phyloP scores from a whole-genome alignment of 495 filamentous ascomycete species.

The Ascodesmis nigricans region DNA sequence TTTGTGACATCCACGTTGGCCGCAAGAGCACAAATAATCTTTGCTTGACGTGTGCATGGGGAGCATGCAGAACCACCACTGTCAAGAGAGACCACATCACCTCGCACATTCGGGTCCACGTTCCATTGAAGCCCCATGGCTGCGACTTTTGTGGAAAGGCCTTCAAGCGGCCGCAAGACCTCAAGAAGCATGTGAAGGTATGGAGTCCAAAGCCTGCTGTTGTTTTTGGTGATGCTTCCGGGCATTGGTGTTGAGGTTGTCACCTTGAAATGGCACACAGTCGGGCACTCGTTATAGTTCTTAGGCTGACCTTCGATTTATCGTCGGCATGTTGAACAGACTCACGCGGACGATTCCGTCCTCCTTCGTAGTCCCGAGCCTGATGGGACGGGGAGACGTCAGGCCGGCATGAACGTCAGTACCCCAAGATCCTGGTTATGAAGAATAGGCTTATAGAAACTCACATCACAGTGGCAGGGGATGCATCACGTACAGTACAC shows the following conservation, averaged over 20 bases:
- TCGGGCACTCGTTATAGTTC: slow-evolving; percentile 5
- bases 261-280: too few relatives aligned
- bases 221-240: too few relatives aligned
- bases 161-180: slow-evolving; percentile 96
- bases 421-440: too few relatives aligned
- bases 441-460: background rate
- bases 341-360: slow-evolving; percentile 95
- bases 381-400: slow-evolving; percentile 21
- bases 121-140: slow-evolving; percentile 93
- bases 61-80: slow-evolving; percentile 80
- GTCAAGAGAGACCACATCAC: slow-evolving; percentile 99
- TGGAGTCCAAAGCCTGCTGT: too few relatives aligned
- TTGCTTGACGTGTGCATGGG: slow-evolving; percentile 94
- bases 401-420: slow-evolving; percentile 11
- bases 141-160: slow-evolving; percentile 97
- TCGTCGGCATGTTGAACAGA: slow-evolving; percentile 28
- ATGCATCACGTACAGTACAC: slow-evolving; percentile 22
- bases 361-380: slow-evolving; percentile 52
- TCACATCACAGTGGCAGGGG: slow-evolving; percentile 3
- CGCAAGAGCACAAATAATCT: slow-evolving; percentile 98
- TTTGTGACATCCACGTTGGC: slow-evolving; percentile 95
- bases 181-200: slow-evolving; percentile 96
- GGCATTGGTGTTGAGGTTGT: too few relatives aligned
- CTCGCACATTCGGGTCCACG: slow-evolving; percentile 95
- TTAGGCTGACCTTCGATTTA: slow-evolving; percentile 22